Conservation (phyloP, 1,284 basidiomycete genomes). For the Leccinum subrobustum region DNA sequence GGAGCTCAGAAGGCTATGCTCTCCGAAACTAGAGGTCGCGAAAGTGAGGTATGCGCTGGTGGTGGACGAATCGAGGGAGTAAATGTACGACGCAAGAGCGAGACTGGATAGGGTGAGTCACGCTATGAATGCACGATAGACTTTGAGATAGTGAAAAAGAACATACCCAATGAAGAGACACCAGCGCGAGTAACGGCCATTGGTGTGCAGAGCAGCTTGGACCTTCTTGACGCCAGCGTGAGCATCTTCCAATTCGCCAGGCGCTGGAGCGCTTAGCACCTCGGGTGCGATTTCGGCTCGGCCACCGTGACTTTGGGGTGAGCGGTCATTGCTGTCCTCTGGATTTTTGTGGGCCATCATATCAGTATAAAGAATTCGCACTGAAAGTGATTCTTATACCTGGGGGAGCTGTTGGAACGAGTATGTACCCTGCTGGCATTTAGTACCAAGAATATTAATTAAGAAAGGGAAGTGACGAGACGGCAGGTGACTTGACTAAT, state of each 20-base stretch:
- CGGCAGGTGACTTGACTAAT: not conserved
- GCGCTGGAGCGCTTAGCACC: not conserved
- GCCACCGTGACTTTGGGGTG: not conserved
- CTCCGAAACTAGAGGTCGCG: conserved; percentile 58
- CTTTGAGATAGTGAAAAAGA: conserved; percentile 10
- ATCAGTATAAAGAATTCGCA: conserved; percentile 2
- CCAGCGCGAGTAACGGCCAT: conserved; percentile 57
- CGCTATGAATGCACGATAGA: not conserved
- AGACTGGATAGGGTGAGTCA: conserved; percentile 41
- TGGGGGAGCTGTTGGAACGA: conserved; percentile 13
- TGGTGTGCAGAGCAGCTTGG: conserved; percentile 53
- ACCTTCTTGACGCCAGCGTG: conserved; percentile 51
- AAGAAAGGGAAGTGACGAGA: not conserved
- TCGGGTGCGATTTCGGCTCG: not conserved
- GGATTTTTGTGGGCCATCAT: not conserved
- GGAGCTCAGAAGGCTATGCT: conserved; percentile 64
- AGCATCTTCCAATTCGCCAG: conserved; percentile 29
- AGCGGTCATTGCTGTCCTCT: conserved; percentile 5
- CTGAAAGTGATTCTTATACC: conserved; percentile 13
- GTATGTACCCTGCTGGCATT: conserved; percentile 15
- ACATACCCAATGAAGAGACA: conserved; percentile 57
- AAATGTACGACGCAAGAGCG: conserved; percentile 72
- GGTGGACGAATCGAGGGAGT: conserved; percentile 70
- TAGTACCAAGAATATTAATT: not conserved
- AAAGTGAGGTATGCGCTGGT: conserved; percentile 67